Percentiles rank a stretch among this genome's conserved stretches.
phyloP scores from a whole-genome alignment of 148 eudicot genomes.

The Vaccinium vitisidaea region DNA sequence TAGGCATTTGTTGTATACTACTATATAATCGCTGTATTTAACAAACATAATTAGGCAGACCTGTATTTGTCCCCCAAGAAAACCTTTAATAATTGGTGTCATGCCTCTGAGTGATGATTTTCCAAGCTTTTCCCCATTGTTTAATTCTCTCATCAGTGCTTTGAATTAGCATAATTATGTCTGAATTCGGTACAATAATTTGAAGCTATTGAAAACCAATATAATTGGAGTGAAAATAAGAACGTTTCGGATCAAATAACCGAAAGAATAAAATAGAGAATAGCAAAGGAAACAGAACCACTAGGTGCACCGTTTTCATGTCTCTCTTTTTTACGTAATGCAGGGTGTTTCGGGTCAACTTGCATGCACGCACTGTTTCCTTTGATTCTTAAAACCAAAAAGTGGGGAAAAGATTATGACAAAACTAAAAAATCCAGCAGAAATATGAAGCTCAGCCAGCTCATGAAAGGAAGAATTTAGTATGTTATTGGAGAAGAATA shows the following conservation, averaged over 20 bases:
- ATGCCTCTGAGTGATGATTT: not conserved
- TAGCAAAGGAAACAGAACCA: not conserved
- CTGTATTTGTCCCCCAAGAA: not conserved
- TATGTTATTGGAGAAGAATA: not conserved
- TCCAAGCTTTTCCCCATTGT: not conserved
- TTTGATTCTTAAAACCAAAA: not conserved
- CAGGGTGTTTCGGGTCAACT: not conserved
- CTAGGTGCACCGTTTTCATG: not conserved
- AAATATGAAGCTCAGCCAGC: slow-evolving; percentile 1
- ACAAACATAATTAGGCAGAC: not conserved
- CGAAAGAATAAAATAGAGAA: too few species aligned
- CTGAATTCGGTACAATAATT: not conserved
- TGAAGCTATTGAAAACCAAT: too few species aligned
- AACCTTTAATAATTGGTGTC: not conserved
- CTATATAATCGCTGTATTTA: too few species aligned
- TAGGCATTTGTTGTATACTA: too few species aligned
- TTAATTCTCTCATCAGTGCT: not conserved
- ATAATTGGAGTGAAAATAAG: too few species aligned
- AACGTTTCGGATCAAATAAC: too few species aligned
- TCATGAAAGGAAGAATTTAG: too few species aligned
- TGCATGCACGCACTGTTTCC: not conserved
- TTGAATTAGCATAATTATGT: not conserved
- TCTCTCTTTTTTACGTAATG: not conserved
- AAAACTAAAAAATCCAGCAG: not conserved
- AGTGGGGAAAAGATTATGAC: not conserved